phyloP scores from a whole-genome alignment of 1,284 basidiomycete species.

The Trichosporon faecale region DNA sequence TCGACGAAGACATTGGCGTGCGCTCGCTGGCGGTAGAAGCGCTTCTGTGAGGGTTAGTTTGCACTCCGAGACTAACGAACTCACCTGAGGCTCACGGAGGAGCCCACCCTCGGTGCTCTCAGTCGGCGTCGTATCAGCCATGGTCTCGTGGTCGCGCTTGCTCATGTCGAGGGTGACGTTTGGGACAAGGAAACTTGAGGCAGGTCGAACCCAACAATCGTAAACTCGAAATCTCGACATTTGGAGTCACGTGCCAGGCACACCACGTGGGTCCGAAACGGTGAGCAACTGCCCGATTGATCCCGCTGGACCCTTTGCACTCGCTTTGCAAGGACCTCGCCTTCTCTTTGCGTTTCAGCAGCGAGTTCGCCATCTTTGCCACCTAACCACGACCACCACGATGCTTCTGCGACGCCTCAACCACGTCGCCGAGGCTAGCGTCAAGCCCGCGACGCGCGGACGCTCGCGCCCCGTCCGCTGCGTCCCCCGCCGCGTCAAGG shows the following conservation, averaged over 20 bases:
- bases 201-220: conserved; percentile 8
- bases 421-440: conserved; percentile 11
- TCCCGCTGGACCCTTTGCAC: conserved; percentile 11
- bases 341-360: conserved; percentile 4
- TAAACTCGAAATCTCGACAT: conserved; percentile 4
- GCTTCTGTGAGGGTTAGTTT: conserved; percentile 62
- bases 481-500: conserved; percentile 12
- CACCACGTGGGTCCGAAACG: neutral
- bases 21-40: conserved; percentile 92
- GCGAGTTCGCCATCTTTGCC: conserved; percentile 13
- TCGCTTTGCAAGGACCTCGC: neutral
- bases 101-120: conserved; percentile 27
- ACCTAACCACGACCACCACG: conserved; percentile 14
- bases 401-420: conserved; percentile 41
- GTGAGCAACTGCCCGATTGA: neutral
- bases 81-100: conserved; percentile 40
- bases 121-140: conserved; percentile 14
- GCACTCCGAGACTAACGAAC: neutral
- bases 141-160: conserved; percentile 37
- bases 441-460: conserved; percentile 21
- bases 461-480: conserved; percentile 23
- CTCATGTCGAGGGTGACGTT: conserved; percentile 27
- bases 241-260: neutral
- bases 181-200: neutral
- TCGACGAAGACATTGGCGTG: conserved; percentile 99